Percentiles rank a stretch among this genome's conserved stretches.
Evolutionary conservation across 306 rosid species (phyloP).

Genomic region (Fragaria ananassa): DNA sequence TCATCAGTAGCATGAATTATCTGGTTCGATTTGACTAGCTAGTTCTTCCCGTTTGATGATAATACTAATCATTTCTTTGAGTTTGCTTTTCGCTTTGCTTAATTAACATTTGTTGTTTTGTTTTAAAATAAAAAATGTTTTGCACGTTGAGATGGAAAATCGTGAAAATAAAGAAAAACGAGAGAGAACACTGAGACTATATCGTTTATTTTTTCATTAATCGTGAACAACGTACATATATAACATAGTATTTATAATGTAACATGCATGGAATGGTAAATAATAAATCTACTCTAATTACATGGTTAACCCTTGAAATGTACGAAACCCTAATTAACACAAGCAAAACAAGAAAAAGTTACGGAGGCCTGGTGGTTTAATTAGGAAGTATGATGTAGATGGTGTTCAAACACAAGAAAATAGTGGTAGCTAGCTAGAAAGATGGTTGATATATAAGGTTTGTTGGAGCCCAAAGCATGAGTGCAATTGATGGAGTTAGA

Average conservation of each 20-base stretch:
- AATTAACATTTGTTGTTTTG: no score
- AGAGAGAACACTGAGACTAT: no score
- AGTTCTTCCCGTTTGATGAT: neutral
- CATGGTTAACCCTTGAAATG: neutral
- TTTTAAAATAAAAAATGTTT: no score
- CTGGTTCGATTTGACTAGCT: neutral
- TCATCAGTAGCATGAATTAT: neutral
- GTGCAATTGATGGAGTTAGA: conserved; percentile 2
- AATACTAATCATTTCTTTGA: neutral
- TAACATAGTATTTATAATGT: no score
- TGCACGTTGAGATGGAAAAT: no score
- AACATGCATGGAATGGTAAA: no score
- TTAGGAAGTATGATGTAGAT: no score
- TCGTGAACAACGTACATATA: no score
- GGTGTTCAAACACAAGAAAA: neutral
- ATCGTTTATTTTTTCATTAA: no score
- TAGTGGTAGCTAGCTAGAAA: neutral
- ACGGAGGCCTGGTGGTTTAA: neutral
- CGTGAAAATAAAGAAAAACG: no score
- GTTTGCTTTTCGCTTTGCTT: no score
- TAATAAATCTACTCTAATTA: no score
- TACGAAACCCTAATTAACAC: neutral
- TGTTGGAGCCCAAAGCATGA: neutral
- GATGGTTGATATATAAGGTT: neutral
- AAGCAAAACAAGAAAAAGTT: neutral